Conservation (phyloP, 768 basidiomycete species). For the Amylocystis lapponica region DNA sequence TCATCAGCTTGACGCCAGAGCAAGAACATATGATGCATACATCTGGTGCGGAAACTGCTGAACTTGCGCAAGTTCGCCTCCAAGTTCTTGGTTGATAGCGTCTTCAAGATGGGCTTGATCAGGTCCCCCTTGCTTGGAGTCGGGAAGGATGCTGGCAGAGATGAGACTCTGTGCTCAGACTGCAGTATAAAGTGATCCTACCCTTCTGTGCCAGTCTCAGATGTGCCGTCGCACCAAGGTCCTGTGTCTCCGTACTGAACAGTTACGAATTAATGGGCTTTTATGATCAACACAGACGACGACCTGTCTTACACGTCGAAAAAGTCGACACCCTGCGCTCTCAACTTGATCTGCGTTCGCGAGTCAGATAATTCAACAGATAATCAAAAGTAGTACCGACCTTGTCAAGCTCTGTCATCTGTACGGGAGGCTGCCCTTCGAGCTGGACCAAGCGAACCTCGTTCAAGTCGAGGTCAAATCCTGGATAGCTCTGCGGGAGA, state of each 20-base stretch:
- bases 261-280: constrained; percentile 5
- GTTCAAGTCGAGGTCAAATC: constrained; percentile 68
- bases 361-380: neutral
- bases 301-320: constrained; percentile 65
- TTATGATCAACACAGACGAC: neutral
- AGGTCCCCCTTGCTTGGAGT: constrained; percentile 55
- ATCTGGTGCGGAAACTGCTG: constrained; percentile 66
- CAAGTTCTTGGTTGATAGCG: constrained; percentile 61
- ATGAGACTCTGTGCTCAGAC: too few relatives aligned
- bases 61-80: constrained; percentile 59
- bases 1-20: constrained; percentile 4
- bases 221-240: constrained; percentile 41
- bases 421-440: constrained; percentile 58
- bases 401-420: constrained; percentile 91
- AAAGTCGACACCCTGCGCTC: constrained; percentile 73
- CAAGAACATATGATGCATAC: constrained; percentile 36
- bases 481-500: constrained; percentile 36
- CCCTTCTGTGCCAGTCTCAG: constrained; percentile 32
- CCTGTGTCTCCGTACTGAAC: constrained; percentile 70
- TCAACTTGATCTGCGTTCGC: constrained; percentile 68
- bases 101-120: constrained; percentile 57
- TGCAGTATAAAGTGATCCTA: too few relatives aligned
- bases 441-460: constrained; percentile 73
- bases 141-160: constrained; percentile 45
- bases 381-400: constrained; percentile 27